Evolutionary conservation across 163 green algal species (phyloP).

Genomic region (Scenedesmus sp.): DNA sequence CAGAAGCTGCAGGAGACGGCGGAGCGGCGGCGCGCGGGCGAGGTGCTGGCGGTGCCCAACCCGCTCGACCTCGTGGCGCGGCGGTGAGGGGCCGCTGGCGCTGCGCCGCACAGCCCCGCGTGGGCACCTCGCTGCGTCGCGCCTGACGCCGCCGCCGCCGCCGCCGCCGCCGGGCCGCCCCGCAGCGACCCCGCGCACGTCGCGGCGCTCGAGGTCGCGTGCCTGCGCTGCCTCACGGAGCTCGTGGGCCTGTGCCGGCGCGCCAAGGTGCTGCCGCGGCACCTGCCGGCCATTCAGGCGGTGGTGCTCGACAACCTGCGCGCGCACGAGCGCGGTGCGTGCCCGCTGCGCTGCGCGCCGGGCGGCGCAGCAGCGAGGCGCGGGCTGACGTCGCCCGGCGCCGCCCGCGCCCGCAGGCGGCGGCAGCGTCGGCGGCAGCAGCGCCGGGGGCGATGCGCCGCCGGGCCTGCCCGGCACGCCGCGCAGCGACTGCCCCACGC

Average conservation of each 20-base stretch:
- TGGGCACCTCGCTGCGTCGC: too few relatives aligned
- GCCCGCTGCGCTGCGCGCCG: not conserved
- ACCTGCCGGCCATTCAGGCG: constrained; percentile 55
- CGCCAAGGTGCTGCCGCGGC: constrained; percentile 49
- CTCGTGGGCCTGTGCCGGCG: constrained; percentile 53
- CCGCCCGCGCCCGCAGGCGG: too few relatives aligned
- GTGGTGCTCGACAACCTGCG: constrained; percentile 46
- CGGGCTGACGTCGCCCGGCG: not conserved
- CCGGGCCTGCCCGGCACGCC: not conserved
- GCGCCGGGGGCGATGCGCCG: too few relatives aligned
- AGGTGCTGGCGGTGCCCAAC: constrained; percentile 47
- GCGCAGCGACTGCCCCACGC: too few relatives aligned
- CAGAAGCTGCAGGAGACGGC: constrained; percentile 28
- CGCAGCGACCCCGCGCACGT: constrained; percentile 40
- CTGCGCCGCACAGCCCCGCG: too few relatives aligned
- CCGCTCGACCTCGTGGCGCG: constrained; percentile 41
- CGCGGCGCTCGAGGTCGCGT: constrained; percentile 43
- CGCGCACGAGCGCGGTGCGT: constrained; percentile 20
- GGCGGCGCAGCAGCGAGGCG: not conserved
- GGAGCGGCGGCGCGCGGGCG: constrained; percentile 21
- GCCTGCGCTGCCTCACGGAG: constrained; percentile 49
- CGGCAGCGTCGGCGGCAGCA: not conserved
- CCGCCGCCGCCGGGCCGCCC: too few relatives aligned
- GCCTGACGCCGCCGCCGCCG: too few relatives aligned
- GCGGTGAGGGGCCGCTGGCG: constrained; percentile 1